phyloP scores from a whole-genome alignment of 139 green algal species.

The Coelastrella sp. region DNA sequence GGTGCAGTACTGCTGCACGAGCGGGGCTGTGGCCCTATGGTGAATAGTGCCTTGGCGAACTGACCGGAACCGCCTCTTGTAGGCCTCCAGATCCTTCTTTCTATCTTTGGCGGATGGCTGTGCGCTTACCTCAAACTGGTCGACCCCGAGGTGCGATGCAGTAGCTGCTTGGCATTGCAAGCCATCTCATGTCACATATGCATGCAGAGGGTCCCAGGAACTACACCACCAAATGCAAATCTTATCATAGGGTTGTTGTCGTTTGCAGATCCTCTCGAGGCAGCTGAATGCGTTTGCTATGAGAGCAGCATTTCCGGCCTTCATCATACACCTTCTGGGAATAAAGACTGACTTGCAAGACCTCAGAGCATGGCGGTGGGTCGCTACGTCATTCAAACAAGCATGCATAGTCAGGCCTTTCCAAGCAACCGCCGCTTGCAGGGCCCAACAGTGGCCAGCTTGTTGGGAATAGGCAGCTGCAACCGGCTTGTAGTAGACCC shows the following conservation, averaged over 20 bases:
- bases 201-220: background rate
- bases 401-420: no score
- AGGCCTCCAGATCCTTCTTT: constrained; percentile 53
- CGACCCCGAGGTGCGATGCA: constrained; percentile 31
- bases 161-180: background rate
- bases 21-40: background rate
- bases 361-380: constrained; percentile 47
- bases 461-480: no score
- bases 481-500: no score
- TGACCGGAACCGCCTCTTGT: background rate
- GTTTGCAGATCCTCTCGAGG: constrained; percentile 13
- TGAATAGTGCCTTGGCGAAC: background rate
- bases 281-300: constrained; percentile 37
- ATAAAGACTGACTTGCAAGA: constrained; percentile 57
- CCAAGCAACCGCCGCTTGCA: no score
- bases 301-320: constrained; percentile 46
- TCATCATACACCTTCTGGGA: constrained; percentile 60
- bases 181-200: background rate
- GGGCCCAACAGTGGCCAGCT: no score
- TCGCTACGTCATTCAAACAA: no score
- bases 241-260: constrained; percentile 1
- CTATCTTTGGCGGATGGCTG: constrained; percentile 44
- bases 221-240: no score
- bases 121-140: constrained; percentile 45
- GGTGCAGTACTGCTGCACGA: background rate